Evolutionary conservation across 495 filamentous ascomycete genomes (phyloP), one percentile per base, ranked within the genome.

Genomic region (Rhypophila decipiens): DNA sequence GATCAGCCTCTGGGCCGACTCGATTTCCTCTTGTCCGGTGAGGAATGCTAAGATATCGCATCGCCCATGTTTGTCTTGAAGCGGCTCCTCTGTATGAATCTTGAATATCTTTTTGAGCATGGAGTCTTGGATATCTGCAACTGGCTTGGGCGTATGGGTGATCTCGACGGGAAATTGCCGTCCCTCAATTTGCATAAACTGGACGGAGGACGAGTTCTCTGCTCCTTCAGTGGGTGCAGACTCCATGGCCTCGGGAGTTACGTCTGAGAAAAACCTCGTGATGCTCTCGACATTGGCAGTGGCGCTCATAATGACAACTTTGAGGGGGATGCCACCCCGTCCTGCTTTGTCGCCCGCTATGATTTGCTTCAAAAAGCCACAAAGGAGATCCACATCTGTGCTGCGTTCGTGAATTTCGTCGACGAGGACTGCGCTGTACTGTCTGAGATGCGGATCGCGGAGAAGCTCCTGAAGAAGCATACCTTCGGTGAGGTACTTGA

Each of bases 381-480:
- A 71, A 0, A 94, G 69, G 40, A 97, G 65, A 71, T 99, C 94
- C 13, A 96, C 91, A 57, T 96, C 95, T n/a, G 95, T 79, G 46
- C 91, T 94, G 46, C 94, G 77, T 67, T 99, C 94, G 68, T 99
- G 94, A 2, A 97, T 89, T 59, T 99, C 94, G 69, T 99, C 94
- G 9, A 99, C 87, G 40, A 97, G 75, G 2, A 99, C 76, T 1
- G 85, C 88, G 51, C 87, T 91, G 60, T 99, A 99, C 56, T 85
- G 79, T 23, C 73, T 78, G 53, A 99, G 68, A 63, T 80, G 72
- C 2, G 91, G 88, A 63, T 97, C 94, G 44, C 84, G 76, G 36
- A 97, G 66, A 71, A 97, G 83, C 63, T 99, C 94, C 66, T 96
- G 90, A 12, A 99, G 72, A 38, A 99, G 71, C 86, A 95, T 97